Evolutionary conservation across 371 early-diverging fungal genomes (phyloP), one percentile per base, ranked within the genome.

Genomic region (Mucor irregularis): DNA sequence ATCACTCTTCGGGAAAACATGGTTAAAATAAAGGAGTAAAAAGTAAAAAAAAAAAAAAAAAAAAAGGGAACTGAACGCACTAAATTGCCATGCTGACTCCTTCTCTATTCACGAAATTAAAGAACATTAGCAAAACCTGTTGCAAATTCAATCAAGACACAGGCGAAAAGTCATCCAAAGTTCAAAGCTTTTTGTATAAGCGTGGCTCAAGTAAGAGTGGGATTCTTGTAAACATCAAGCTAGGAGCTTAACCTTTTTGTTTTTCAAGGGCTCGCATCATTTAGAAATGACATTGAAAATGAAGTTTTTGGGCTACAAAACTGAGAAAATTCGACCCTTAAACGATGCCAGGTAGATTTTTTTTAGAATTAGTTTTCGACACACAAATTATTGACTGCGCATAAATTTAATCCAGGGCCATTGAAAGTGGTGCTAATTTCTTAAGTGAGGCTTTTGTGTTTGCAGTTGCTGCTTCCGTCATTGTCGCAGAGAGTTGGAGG

Each of bases 401-500:
- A 39, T 22, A 5, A 14, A 9, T 6, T 29, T 51, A 28, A 34
- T 14, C 35, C 44, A 83, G 89, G 52, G 96, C 96, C 31, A 83
- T 95, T 26, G 94, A 95, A 62, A 84, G 85, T 13, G 96, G 94
- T 2, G 92, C 94, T 28, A 89, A 89, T 61, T 94, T 95, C 58
- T 58, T 95, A 10, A 86, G 91, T 53, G 96, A 95, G 64, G 72
- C 88, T 5, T 83, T 95, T 60, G 83, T 95, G 16, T 94, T 95
- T 68, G 62, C 85, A 4, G 93, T 95, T 4, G 94, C 94, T 2
- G 90, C 84, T 10, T 66, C 85, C 16, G 78, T 92, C 2, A 90
- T 95, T 51, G 57, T 90, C 19, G 77, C 83, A 11, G 90, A 90
- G 54, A 76, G 73, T 52, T 80, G 82, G 66, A 76, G 81, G 76